Conservation (phyloP, 2,329 filamentous ascomycete genomes). For the Pseudocercospora macadamiae region DNA sequence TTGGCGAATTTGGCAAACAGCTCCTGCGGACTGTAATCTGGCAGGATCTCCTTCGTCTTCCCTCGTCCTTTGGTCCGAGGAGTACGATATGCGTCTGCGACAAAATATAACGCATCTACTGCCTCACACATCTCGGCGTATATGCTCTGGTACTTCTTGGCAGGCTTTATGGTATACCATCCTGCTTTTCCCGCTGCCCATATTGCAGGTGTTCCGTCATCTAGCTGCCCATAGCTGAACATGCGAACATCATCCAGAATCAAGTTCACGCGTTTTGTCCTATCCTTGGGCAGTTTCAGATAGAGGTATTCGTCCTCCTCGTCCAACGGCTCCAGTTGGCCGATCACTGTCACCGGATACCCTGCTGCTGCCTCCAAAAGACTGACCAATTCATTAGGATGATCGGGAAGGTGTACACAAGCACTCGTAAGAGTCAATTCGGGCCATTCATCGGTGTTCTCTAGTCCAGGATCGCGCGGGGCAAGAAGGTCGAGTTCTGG, state of each 20-base stretch:
- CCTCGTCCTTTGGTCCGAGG: conserved; percentile 38
- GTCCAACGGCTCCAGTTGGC: conserved; percentile 58
- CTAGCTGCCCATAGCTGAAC: conserved; percentile 55
- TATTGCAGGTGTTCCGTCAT: conserved; percentile 60
- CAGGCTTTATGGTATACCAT: conserved; percentile 69
- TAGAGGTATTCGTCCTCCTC: conserved; percentile 41
- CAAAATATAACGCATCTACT: conserved; percentile 64
- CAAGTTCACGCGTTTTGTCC: conserved; percentile 42
- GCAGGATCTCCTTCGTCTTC: conserved; percentile 36
- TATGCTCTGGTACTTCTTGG: conserved; percentile 58
- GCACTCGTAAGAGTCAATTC: conserved; percentile 65
- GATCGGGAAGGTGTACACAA: conserved; percentile 47
- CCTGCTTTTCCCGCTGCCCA: conserved; percentile 69
- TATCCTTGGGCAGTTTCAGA: conserved; percentile 17
- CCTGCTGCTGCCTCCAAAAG: conserved; percentile 63
- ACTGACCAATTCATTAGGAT: conserved; percentile 53
- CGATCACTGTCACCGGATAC: conserved; percentile 65
- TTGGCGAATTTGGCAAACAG: conserved; percentile 43
- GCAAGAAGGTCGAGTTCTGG: conserved; percentile 44
- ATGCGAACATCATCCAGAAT: conserved; percentile 57
- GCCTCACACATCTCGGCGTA: conserved; percentile 66
- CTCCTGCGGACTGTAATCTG: conserved; percentile 40
- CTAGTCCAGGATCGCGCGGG: conserved; percentile 44
- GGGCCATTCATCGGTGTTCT: conserved; percentile 58
- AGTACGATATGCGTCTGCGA: conserved; percentile 59